Conservation (phyloP, 1,139 yeast species). For the Kodamaea ohmeri region DNA sequence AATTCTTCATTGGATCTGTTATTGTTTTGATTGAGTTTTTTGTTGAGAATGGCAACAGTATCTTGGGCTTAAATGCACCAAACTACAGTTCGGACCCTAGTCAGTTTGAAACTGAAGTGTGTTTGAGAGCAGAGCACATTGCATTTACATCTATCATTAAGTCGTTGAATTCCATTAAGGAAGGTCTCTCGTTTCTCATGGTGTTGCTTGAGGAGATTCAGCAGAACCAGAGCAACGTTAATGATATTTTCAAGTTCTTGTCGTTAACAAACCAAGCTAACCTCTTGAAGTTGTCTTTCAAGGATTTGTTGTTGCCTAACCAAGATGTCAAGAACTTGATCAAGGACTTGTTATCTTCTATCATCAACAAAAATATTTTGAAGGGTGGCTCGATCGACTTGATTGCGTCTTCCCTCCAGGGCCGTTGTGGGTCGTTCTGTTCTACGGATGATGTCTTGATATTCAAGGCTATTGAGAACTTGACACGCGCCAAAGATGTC, state of each 20-base stretch:
- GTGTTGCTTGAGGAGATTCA: constrained; percentile 76
- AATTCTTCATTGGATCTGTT: constrained; percentile 65
- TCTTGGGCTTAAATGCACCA: constrained; percentile 61
- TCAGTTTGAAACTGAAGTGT: constrained; percentile 57
- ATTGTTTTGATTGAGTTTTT: constrained; percentile 60
- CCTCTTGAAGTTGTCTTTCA: constrained; percentile 64
- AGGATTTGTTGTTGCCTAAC: constrained; percentile 72
- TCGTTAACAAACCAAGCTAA: constrained; percentile 65
- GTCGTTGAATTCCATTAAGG: constrained; percentile 76
- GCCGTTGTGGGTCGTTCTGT: constrained; percentile 92
- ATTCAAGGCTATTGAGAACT: constrained; percentile 89
- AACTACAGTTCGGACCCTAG: constrained; percentile 47
- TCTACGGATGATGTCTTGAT: constrained; percentile 91
- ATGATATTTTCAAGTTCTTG: constrained; percentile 69
- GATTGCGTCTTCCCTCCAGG: constrained; percentile 84
- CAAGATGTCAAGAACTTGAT: constrained; percentile 63
- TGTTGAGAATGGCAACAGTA: constrained; percentile 54
- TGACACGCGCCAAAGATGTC: constrained; percentile 80
- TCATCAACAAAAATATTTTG: constrained; percentile 82
- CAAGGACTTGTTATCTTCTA: constrained; percentile 82
- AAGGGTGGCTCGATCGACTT: constrained; percentile 93
- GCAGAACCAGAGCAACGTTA: constrained; percentile 40
- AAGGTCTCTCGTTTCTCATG: constrained; percentile 83
- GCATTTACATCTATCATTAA: constrained; percentile 79
- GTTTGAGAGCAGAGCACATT: constrained; percentile 87